These are phyloP conservation scores for Chlorella sp. DNA, from an alignment of 139 green algal genomes.

Conservation along the genomic window DNA sequence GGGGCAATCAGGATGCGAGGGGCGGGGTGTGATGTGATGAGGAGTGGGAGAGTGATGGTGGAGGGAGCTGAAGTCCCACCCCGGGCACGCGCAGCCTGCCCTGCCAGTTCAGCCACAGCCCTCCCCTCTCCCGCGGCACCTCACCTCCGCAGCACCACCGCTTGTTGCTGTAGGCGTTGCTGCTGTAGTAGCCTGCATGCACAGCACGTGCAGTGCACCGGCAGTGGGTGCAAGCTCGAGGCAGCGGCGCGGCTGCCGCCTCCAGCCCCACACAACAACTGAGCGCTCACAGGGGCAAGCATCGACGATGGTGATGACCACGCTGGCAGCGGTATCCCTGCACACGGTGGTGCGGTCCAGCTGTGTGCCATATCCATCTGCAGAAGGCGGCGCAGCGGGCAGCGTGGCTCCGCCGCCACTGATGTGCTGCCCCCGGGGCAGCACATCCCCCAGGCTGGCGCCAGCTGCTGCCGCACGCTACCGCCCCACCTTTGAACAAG, in stretches of 20 bases:
- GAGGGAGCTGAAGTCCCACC: neutral
- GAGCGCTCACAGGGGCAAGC: slow-evolving; percentile 27
- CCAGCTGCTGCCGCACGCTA: too few relatives aligned
- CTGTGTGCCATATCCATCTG: slow-evolving; percentile 2
- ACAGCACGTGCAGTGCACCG: neutral
- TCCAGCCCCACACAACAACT: slow-evolving; percentile 2
- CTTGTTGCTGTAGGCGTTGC: slow-evolving; percentile 52
- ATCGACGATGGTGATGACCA: slow-evolving; percentile 38
- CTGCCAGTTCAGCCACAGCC: too few relatives aligned
- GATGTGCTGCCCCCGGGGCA: too few relatives aligned
- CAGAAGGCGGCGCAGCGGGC: too few relatives aligned
- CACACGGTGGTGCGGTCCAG: slow-evolving; percentile 20
- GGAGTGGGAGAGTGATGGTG: neutral
- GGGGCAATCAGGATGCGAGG: neutral
- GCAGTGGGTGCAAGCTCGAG: neutral
- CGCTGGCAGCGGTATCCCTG: slow-evolving; percentile 6
- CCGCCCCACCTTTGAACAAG: too few relatives aligned
- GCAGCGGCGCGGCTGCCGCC: neutral
- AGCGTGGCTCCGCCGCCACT: too few relatives aligned
- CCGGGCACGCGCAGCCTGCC: neutral
- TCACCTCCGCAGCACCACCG: slow-evolving; percentile 40
- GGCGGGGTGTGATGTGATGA: neutral
- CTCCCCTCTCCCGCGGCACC: too few relatives aligned
- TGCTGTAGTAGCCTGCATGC: slow-evolving; percentile 9
- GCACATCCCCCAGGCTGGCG: too few relatives aligned